Evolutionary conservation across 2,329 filamentous ascomycete genomes (phyloP), one percentile per base, ranked within the genome.

Genomic region (Mariannaea sp.): DNA sequence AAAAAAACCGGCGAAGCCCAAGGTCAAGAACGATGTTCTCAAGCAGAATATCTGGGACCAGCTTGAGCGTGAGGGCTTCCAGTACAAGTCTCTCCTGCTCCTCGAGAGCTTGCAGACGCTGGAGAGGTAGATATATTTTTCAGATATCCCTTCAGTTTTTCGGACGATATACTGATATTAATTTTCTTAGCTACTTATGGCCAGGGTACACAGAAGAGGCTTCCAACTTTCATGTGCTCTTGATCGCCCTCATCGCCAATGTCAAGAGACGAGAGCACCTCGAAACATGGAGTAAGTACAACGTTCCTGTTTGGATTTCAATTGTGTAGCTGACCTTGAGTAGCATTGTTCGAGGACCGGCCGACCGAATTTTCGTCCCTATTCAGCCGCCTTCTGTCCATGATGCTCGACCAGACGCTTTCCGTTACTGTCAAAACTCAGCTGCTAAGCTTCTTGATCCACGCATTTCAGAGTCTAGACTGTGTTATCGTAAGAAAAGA

Each of bases 381-480:
- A 56, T 97, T 97, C 73, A 89, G 90, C 61, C 90, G 94, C 61
- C 83, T 96, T 24, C 81, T 97, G 2, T 94, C 92, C 27, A 87
- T 97, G 84, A 91, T 82, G 57, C 81, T 94, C 63, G 89, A 93
- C 68, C 77, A 75, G 57, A 86, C 87, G 2, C 73, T 92, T 16
- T 80, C 86, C 17, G 75, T 81, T 30, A 76, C 79, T 22, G 81
- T 96, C 49, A 85, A 90, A 56, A 89, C 88, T 7, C 87, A 96
- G 46, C 82, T 97, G n/a, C 77, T 99, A 17, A 88, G 84, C 19
- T 97, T 97, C 72, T 80, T 97, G 57, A 95, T 96, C 44, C 85
- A 87, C 61, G 90, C 93, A 29, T 99, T 97, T 69, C 92, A 97
- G 71, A 97, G 92, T 40, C 80, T 99, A 26, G 95, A 99, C 70